Evolutionary conservation across 768 basidiomycete genomes (phyloP).

Genomic region (Daedalea quercina): DNA sequence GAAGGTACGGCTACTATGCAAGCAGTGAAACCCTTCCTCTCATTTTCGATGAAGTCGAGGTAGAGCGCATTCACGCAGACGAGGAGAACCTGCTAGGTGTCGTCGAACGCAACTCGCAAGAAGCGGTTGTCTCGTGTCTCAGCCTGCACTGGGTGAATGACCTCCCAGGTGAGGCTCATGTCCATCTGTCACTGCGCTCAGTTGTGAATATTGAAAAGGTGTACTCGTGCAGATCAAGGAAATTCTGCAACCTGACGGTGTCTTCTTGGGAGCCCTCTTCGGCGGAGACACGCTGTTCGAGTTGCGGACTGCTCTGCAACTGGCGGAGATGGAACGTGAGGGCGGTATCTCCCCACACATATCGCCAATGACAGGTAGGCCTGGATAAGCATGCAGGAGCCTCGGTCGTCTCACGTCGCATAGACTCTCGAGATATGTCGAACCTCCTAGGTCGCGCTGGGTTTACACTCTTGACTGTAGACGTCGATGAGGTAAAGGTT

Average conservation of each 20-base stretch:
- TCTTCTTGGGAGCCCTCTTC: constrained; percentile 91
- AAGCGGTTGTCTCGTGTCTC: constrained; percentile 87
- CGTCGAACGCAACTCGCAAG: constrained; percentile 70
- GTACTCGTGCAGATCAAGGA: constrained; percentile 82
- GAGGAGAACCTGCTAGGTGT: constrained; percentile 73
- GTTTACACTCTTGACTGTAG: constrained; percentile 90
- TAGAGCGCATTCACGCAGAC: constrained; percentile 74
- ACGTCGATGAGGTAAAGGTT: constrained; percentile 88
- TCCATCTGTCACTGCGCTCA: too few species aligned
- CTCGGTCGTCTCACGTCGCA: constrained; percentile 3
- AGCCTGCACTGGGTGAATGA: constrained; percentile 98
- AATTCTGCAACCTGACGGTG: constrained; percentile 81
- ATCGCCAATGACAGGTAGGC: constrained; percentile 94
- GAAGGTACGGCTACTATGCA: constrained; percentile 74
- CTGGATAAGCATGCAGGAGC: constrained; percentile 6
- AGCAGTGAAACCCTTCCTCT: constrained; percentile 2
- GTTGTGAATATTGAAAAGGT: constrained; percentile 37
- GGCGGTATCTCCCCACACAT: constrained; percentile 96
- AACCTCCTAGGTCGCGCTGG: constrained; percentile 90
- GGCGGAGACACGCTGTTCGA: constrained; percentile 97
- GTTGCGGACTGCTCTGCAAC: constrained; percentile 83
- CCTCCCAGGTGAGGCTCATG: constrained; percentile 62
- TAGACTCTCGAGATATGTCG: constrained; percentile 90
- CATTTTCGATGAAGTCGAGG: constrained; percentile 45
- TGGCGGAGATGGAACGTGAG: constrained; percentile 90